Evolutionary conservation across 495 filamentous ascomycete genomes (phyloP).

Genomic region (Massariosphaeria phaeospora): DNA sequence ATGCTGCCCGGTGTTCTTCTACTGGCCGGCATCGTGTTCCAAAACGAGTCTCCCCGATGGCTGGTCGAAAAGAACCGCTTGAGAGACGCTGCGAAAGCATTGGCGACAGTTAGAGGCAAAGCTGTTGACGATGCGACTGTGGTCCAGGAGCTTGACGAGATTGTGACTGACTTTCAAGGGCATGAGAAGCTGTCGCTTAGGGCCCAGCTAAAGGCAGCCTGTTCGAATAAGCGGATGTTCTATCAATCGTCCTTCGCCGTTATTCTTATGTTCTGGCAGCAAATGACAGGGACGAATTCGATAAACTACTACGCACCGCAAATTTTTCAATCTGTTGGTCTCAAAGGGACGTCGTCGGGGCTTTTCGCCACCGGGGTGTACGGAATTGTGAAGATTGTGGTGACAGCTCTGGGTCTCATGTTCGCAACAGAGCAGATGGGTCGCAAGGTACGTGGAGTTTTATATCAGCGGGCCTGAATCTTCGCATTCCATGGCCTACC

Average conservation of each 20-base stretch:
- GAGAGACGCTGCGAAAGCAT: slow-evolving; percentile 52
- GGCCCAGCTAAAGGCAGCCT: slow-evolving; percentile 25
- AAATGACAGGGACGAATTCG: slow-evolving; percentile 36
- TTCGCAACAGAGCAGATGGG: slow-evolving; percentile 31
- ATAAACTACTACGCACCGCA: slow-evolving; percentile 32
- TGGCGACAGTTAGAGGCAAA: slow-evolving; percentile 60
- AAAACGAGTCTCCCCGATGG: slow-evolving; percentile 63
- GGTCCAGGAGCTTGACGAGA: slow-evolving; percentile 31
- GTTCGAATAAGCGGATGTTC: slow-evolving; percentile 32
- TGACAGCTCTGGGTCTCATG: slow-evolving; percentile 29
- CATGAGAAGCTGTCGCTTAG: slow-evolving; percentile 31
- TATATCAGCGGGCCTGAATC: background rate
- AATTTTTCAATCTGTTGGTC: slow-evolving; percentile 33
- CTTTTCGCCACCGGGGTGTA: slow-evolving; percentile 35
- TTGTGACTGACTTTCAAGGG: slow-evolving; percentile 30
- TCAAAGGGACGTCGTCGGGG: slow-evolving; percentile 20
- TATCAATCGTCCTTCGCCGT: slow-evolving; percentile 35
- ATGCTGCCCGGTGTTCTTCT: slow-evolving; percentile 53
- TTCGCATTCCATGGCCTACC: background rate
- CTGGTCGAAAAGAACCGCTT: slow-evolving; percentile 54
- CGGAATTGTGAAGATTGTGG: slow-evolving; percentile 31
- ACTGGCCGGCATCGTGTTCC: slow-evolving; percentile 46
- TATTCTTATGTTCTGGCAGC: slow-evolving; percentile 38
- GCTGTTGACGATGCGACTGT: slow-evolving; percentile 56
- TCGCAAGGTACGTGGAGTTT: slow-evolving; percentile 31